These are phyloP conservation scores for Lentinus brumalis DNA, from an alignment of 768 basidiomycete genomes.

Conservation along the genomic window DNA sequence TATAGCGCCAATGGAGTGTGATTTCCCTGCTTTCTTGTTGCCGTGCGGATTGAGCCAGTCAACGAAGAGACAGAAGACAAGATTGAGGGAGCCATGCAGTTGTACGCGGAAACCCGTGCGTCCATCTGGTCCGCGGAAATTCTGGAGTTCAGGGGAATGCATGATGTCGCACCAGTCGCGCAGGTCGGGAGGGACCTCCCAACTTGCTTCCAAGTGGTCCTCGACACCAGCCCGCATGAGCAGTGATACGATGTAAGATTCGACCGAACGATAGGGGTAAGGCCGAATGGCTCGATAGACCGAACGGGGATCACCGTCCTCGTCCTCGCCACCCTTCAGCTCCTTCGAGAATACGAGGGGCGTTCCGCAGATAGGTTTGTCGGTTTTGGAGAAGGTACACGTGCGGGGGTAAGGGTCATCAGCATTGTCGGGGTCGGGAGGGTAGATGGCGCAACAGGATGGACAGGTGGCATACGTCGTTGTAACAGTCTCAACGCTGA, in stretches of 20 bases:
- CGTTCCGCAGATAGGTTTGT: slow-evolving; percentile 1
- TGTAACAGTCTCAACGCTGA: slow-evolving; percentile 6
- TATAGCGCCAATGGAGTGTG: too few relatives aligned
- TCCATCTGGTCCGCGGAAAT: too few relatives aligned
- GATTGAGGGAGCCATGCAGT: too few relatives aligned
- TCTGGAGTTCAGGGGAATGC: too few relatives aligned
- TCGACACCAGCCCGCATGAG: slow-evolving; percentile 16
- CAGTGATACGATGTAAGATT: slow-evolving; percentile 15
- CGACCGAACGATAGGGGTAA: slow-evolving; percentile 8
- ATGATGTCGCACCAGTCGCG: background rate
- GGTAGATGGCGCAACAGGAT: slow-evolving; percentile 9
- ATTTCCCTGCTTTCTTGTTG: too few relatives aligned
- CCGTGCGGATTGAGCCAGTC: too few relatives aligned
- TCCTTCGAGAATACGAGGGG: background rate
- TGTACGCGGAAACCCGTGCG: too few relatives aligned
- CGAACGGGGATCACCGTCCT: background rate
- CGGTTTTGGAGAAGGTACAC: slow-evolving; percentile 3
- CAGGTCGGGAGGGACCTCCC: background rate
- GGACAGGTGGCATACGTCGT: slow-evolving; percentile 9
- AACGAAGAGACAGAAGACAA: too few relatives aligned
- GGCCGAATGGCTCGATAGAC: background rate
- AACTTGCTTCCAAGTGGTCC: background rate
- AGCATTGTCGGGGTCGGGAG: background rate
- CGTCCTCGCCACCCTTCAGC: background rate
- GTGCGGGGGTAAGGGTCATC: slow-evolving; percentile 1